Evolutionary conservation across 75 land plant genomes (phyloP).

Genomic region (Sequoiadendron giganteum): DNA sequence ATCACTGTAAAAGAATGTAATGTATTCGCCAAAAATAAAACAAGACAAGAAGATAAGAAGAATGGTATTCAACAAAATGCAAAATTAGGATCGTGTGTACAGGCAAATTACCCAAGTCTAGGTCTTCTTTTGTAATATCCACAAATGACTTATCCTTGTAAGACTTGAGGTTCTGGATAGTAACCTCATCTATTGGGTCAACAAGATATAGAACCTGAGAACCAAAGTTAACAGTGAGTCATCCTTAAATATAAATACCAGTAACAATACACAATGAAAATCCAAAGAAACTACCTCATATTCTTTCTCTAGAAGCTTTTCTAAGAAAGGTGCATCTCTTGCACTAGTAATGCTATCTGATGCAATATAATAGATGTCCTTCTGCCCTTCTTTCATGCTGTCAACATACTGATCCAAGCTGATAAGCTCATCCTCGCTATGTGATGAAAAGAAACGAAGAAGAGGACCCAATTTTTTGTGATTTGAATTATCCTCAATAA

Average conservation of each 20-base stretch:
- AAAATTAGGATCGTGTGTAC: background rate
- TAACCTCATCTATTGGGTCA: slow-evolving; percentile 95
- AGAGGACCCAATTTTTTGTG: slow-evolving; percentile 94
- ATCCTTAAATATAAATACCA: background rate
- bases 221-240: background rate
- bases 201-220: slow-evolving; percentile 80
- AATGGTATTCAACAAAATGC: background rate
- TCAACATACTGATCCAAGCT: slow-evolving; percentile 91
- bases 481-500: slow-evolving; percentile 81
- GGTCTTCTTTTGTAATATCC: slow-evolving; percentile 95
- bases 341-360: slow-evolving; percentile 92
- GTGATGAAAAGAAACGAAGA: slow-evolving; percentile 90
- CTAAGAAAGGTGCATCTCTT: slow-evolving; percentile 89
- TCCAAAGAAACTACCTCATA: slow-evolving; percentile 51
- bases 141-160: slow-evolving; percentile 95
- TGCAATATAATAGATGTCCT: slow-evolving; percentile 91
- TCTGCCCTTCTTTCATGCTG: slow-evolving; percentile 97
- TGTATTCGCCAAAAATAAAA: background rate
- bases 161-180: slow-evolving; percentile 68
- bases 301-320: slow-evolving; percentile 72
- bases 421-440: slow-evolving; percentile 76
- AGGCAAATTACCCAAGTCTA: slow-evolving; percentile 72
- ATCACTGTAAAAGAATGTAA: no score
- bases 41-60: background rate
- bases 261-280: background rate